Evolutionary conservation across 2,329 filamentous ascomycete genomes (phyloP).

Genomic region (Scedosporium boydii): DNA sequence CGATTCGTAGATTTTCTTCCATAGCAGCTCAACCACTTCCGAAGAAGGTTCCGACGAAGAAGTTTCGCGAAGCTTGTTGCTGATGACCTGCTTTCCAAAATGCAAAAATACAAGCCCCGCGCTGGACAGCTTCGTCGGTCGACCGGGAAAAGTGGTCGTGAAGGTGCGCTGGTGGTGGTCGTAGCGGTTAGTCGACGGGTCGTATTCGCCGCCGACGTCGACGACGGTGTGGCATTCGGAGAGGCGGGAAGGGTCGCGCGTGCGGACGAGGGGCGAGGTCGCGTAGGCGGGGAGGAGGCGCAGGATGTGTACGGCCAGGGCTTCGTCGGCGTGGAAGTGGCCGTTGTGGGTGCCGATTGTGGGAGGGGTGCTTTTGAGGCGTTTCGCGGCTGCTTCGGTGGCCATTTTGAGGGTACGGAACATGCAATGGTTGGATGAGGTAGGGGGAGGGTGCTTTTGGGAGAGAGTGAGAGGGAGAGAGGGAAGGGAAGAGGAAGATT

Average conservation of each 20-base stretch:
- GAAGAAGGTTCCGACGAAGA: slow-evolving; percentile 45
- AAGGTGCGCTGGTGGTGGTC: slow-evolving; percentile 98
- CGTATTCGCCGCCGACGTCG: slow-evolving; percentile 94
- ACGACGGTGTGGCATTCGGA: slow-evolving; percentile 87
- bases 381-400: slow-evolving; percentile 6
- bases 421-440: not conserved
- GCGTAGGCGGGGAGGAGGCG: slow-evolving; percentile 76
- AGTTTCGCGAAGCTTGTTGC: slow-evolving; percentile 43
- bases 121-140: slow-evolving; percentile 81
- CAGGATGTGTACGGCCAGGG: slow-evolving; percentile 92
- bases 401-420: slow-evolving; percentile 7
- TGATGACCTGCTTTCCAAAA: slow-evolving; percentile 79
- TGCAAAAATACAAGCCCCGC: slow-evolving; percentile 94
- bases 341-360: slow-evolving; percentile 92
- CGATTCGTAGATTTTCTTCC: slow-evolving; percentile 81
- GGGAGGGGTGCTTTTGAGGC: slow-evolving; percentile 13
- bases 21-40: slow-evolving; percentile 61
- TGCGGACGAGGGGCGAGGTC: slow-evolving; percentile 67
- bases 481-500: not conserved
- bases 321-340: slow-evolving; percentile 98
- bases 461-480: not conserved
- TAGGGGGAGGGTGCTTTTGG: not conserved
- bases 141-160: slow-evolving; percentile 71
- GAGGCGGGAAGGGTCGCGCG: slow-evolving; percentile 72
- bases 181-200: slow-evolving; percentile 66